Conservation (phyloP, 495 filamentous ascomycete genomes). For the Aspergillus incahuasiensis region DNA sequence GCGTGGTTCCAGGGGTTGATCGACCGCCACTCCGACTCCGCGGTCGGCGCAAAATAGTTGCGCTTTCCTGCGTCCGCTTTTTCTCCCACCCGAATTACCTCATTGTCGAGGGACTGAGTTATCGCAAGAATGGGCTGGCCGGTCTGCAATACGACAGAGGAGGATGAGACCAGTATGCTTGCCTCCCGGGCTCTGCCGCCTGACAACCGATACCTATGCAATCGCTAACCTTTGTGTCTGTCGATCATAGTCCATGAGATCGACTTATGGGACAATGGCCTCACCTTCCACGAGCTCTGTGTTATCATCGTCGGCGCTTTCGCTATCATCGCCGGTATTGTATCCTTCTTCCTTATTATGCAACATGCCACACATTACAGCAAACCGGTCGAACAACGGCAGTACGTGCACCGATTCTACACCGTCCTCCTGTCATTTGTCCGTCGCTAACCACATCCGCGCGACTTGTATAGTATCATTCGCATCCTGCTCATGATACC, state of each 20-base stretch:
- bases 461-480: conserved; percentile 62
- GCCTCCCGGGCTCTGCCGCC: background rate
- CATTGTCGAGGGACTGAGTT: background rate
- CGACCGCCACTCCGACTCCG: conserved; percentile 4
- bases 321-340: conserved; percentile 36
- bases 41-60: background rate
- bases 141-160: conserved; percentile 45
- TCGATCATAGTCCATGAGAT: conserved; percentile 34
- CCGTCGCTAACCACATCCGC: conserved; percentile 3
- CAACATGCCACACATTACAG: conserved; percentile 79
- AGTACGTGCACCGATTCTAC: conserved; percentile 52
- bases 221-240: background rate
- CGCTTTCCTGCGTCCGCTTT: conserved; percentile 1
- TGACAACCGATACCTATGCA: background rate
- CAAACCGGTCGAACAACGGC: conserved; percentile 75
- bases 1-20: conserved; percentile 15
- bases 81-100: background rate
- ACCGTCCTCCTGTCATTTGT: conserved; percentile 15
- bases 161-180: conserved; percentile 40
- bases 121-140: conserved; percentile 44
- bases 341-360: conserved; percentile 57
- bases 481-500: conserved; percentile 91
- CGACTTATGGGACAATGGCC: conserved; percentile 43
- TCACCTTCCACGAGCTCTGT: conserved; percentile 46
- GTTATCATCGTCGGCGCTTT: conserved; percentile 47